A percentile compares a stretch with the other conserved stretches of the same genome.
phyloP scores from a whole-genome alignment of 2,329 filamentous ascomycete species.

The Aspergillus chevalieri region DNA sequence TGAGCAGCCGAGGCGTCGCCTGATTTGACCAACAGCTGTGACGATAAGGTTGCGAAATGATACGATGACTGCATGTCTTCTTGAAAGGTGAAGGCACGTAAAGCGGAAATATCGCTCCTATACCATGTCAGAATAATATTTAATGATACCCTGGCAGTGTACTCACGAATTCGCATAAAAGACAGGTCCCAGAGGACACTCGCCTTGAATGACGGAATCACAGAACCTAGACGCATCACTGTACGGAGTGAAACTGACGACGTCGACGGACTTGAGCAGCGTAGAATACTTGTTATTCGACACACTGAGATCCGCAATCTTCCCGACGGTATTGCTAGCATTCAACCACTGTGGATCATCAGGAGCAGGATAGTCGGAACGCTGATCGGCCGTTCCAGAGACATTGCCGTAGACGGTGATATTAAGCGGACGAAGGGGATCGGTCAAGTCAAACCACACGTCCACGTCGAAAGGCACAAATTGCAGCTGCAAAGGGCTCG shows the following conservation, averaged over 20 bases:
- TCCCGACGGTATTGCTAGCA: conserved; percentile 58
- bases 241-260: conserved; percentile 71
- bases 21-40: conserved; percentile 67
- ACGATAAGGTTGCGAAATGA: conserved; percentile 73
- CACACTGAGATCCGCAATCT: conserved; percentile 63
- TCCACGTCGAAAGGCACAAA: conserved; percentile 71
- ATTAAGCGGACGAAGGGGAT: conserved; percentile 59
- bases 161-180: conserved; percentile 55
- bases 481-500: conserved; percentile 61
- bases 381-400: conserved; percentile 56
- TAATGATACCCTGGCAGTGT: neutral
- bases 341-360: conserved; percentile 59
- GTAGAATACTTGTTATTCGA: conserved; percentile 62
- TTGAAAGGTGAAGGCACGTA: conserved; percentile 68
- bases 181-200: conserved; percentile 69
- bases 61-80: conserved; percentile 77
- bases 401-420: conserved; percentile 89
- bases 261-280: conserved; percentile 62
- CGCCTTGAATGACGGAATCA: conserved; percentile 49
- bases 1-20: conserved; percentile 59
- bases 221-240: conserved; percentile 60
- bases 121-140: neutral
- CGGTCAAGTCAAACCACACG: conserved; percentile 62
- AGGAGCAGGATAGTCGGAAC: conserved; percentile 53
- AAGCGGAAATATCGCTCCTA: conserved; percentile 41